A percentile compares a stretch with the other conserved stretches of the same genome.
Conservation (phyloP, 2,329 filamentous ascomycete species). For the Colletotrichum coccodes region DNA sequence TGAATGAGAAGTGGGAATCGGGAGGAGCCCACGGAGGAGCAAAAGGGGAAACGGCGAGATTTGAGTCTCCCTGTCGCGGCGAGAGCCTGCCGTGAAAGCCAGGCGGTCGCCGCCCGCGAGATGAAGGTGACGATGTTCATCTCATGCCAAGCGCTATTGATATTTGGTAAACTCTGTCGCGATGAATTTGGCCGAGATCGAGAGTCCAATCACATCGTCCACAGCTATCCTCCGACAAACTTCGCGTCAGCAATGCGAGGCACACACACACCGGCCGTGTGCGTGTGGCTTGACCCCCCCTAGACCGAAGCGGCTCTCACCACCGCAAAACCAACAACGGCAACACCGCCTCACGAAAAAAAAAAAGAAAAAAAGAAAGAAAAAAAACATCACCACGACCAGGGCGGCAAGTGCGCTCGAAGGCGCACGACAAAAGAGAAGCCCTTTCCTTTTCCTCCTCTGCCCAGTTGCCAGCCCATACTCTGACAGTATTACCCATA, state of each 20-base stretch:
- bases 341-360: background rate
- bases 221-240: background rate
- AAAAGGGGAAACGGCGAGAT: background rate
- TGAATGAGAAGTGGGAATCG: constrained; percentile 26
- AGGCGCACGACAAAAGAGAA: constrained; percentile 6
- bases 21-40: background rate
- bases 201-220: background rate
- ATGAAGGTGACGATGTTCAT: constrained; percentile 4
- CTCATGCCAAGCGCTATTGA: background rate
- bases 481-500: constrained; percentile 33
- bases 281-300: background rate
- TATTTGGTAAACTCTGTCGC: background rate
- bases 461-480: constrained; percentile 19
- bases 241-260: too few relatives aligned
- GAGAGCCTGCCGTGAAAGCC: too few relatives aligned
- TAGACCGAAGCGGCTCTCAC: background rate
- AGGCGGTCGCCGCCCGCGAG: background rate
- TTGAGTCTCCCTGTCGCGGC: too few relatives aligned
- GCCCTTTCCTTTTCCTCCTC: constrained; percentile 23
- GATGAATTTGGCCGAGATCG: background rate
- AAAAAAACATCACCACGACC: background rate
- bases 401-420: background rate
- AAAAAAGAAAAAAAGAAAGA: too few relatives aligned
- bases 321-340: background rate
- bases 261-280: too few relatives aligned